Evolutionary conservation across 78 protist species (phyloP), one percentile per base, ranked within the genome.

Genomic region (Dictyostelium firmibasis): DNA sequence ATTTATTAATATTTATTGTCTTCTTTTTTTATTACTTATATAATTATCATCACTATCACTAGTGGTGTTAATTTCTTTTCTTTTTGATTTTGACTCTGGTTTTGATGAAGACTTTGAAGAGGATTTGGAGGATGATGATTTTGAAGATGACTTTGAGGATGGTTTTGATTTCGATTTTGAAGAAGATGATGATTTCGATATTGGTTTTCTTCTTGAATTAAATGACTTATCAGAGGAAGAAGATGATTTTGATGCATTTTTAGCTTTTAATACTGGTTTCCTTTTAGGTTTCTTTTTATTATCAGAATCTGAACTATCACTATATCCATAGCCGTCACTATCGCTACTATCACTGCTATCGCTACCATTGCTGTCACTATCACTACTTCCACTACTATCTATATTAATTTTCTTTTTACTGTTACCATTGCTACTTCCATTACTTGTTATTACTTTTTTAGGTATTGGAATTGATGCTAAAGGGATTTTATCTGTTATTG

Each of bases 181-280:
- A 0, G 53, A 44, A 7, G 53, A 53, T 70, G 33, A 16, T 70
- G 33, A 16, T 33, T 72, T 72, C 18, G 81, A 36, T 9, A 69
- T 84, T 29, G 36, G 81, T 43, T 70, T 84, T 44, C 81, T 84
- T 70, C 81, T 84, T n/a, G 38, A 27, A 9, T 20, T 82, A 82
- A 47, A 67, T 27, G 75, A 67, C 33, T 29, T 29, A 29, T 16
- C 35, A 16, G 38, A 13, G 0, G 79, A 72, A 3, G 77, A 83
- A 33, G 86, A 38, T 31, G 33, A 25, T 29, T 27, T 33, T 33
- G 67, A n/a, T 35, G 31, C 43, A 31, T 33, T 83, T 25, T 20
- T 83, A 25, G 44, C 74, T 62, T 47, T 36, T 83, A 41, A 31
- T 77, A 36, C 10, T 41, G 41, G 23, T 41, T 38, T 35, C 44